Conservation (phyloP, 2,329 filamentous ascomycete species). For the Cylindrodendrum hubeiense region DNA sequence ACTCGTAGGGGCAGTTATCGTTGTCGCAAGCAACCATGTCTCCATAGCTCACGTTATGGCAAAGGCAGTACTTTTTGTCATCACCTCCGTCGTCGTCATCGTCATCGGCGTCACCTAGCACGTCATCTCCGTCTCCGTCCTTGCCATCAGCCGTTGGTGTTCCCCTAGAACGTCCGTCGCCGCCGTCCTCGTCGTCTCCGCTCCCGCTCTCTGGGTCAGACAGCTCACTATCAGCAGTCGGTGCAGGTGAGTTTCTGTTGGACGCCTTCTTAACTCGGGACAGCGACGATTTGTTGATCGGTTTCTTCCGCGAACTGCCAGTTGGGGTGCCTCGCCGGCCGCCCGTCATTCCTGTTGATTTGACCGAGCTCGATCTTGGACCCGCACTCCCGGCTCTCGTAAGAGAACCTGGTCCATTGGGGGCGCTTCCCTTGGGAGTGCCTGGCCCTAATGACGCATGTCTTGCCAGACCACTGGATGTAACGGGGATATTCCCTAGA, state of each 20-base stretch:
- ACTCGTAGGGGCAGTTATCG: slow-evolving; percentile 82
- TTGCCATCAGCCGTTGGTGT: slow-evolving; percentile 51
- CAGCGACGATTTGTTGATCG: slow-evolving; percentile 69
- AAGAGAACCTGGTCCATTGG: slow-evolving; percentile 49
- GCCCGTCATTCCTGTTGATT: slow-evolving; percentile 53
- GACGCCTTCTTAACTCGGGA: slow-evolving; percentile 71
- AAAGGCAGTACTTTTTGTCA: slow-evolving; percentile 86
- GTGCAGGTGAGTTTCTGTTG: slow-evolving; percentile 71
- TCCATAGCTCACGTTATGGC: slow-evolving; percentile 85
- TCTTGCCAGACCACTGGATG: slow-evolving; percentile 70
- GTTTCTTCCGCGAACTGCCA: slow-evolving; percentile 60
- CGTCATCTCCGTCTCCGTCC: slow-evolving; percentile 63
- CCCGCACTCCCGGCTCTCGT: slow-evolving; percentile 70
- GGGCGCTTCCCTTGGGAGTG: slow-evolving; percentile 64
- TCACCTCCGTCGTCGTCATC: slow-evolving; percentile 79
- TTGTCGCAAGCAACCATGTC: slow-evolving; percentile 94
- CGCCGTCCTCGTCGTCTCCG: slow-evolving; percentile 62
- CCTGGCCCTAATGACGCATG: slow-evolving; percentile 74
- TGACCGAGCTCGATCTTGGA: slow-evolving; percentile 63
- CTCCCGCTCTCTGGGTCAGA: slow-evolving; percentile 72
- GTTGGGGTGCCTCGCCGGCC: slow-evolving; percentile 64
- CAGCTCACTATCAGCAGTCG: slow-evolving; percentile 73
- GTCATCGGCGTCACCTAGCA: slow-evolving; percentile 65
- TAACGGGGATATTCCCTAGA: slow-evolving; percentile 60
- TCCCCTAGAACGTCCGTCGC: slow-evolving; percentile 48